Conservation (phyloP, 345 rosid genomes). For the Fremontodendron californicum region DNA sequence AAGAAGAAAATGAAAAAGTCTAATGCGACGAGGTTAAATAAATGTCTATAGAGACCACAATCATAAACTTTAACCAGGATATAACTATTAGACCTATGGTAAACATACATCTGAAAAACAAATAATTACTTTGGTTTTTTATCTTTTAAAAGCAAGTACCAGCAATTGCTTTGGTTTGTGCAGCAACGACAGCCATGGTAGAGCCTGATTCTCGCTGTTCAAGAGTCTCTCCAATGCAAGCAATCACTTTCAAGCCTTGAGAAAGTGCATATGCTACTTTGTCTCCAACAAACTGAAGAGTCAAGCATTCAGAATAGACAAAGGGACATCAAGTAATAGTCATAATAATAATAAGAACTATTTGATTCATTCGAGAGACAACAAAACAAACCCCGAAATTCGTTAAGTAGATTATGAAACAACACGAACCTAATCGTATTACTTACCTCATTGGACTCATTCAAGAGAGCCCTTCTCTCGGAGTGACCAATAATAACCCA, state of each 20-base stretch:
- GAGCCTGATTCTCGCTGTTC: conserved; percentile 76
- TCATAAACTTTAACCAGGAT: background rate
- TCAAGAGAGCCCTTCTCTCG: conserved; percentile 55
- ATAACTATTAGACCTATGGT: background rate
- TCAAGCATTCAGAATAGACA: background rate
- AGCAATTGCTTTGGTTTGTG: conserved; percentile 67
- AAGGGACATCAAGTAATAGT: background rate
- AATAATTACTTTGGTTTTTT: background rate
- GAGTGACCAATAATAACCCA: conserved; percentile 77
- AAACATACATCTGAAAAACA: background rate
- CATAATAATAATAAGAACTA: background rate
- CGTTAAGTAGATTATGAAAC: background rate
- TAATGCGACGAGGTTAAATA: background rate
- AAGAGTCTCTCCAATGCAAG: conserved; percentile 73
- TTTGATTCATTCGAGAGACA: background rate
- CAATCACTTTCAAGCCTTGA: conserved; percentile 65
- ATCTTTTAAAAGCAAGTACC: conserved; percentile 30
- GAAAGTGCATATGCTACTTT: conserved; percentile 63
- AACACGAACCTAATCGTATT: background rate
- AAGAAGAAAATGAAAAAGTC: background rate
- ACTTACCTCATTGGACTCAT: conserved; percentile 52
- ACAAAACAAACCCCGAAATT: background rate
- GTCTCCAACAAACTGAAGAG: conserved; percentile 60
- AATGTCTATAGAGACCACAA: background rate
- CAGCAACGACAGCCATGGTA: conserved; percentile 61